phyloP scores from a whole-genome alignment of 75 land plant genomes.

The Picea sitchensis region DNA sequence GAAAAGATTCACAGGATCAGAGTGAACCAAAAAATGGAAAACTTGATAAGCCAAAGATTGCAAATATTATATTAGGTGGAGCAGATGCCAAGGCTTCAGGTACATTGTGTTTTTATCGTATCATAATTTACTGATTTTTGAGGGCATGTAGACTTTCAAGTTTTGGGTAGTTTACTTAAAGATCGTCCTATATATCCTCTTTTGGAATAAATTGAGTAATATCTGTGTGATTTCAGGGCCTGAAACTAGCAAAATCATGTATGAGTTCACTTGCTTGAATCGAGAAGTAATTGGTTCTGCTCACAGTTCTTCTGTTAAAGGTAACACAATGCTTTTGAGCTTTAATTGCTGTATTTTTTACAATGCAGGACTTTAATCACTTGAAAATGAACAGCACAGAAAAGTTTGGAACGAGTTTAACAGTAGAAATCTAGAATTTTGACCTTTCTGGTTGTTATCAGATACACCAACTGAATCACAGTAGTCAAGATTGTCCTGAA shows the following conservation, averaged over 20 bases:
- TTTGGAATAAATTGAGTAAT: background rate
- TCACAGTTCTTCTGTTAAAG: constrained; percentile 96
- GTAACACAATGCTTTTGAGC: constrained; percentile 19
- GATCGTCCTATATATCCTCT: background rate
- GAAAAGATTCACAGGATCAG: background rate
- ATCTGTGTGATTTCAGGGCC: background rate
- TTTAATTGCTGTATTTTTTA: background rate
- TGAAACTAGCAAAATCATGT: background rate
- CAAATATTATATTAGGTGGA: background rate
- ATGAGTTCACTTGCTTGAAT: constrained; percentile 23
- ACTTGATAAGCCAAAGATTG: background rate
- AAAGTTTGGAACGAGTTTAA: background rate
- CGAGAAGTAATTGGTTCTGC: constrained; percentile 51
- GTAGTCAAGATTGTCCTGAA: background rate
- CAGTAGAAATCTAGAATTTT: background rate
- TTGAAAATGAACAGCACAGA: background rate
- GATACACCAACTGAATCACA: background rate
- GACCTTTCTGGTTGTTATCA: background rate
- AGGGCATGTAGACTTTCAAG: background rate
- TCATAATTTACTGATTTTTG: background rate
- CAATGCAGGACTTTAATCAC: background rate
- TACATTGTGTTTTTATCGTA: background rate
- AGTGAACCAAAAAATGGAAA: background rate
- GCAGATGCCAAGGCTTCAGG: background rate
- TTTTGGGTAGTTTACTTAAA: background rate